phyloP scores from a whole-genome alignment of 306 rosid genomes.

The apple (Malus domestica) region ASM211411v1 NC_041793.1:17512001-17512500 shows the following conservation, averaged over 20 bases:
- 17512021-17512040: conserved; percentile 1
- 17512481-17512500: too few species aligned
- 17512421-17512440: not conserved
- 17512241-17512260: not conserved
- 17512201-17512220: conserved; percentile 13
- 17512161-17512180: conserved; percentile 20
- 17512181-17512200: not conserved
- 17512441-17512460: not conserved
- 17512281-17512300: not conserved
- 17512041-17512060: conserved; percentile 31
- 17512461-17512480: not conserved
- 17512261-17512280: conserved; percentile 5
- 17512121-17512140: conserved; percentile 63
- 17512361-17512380: not conserved
- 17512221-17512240: conserved; percentile 8
- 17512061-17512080: conserved; percentile 93
- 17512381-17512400: not conserved
- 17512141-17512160: conserved; percentile 80
- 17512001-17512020: not conserved
- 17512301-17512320: not conserved
- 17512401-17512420: not conserved
- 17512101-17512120: conserved; percentile 88
- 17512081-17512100: conserved; percentile 94
- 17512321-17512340: not conserved
- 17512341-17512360: not conserved